Conservation (phyloP, 345 rosid genomes). For the Eucalyptus erythrocorys region DNA sequence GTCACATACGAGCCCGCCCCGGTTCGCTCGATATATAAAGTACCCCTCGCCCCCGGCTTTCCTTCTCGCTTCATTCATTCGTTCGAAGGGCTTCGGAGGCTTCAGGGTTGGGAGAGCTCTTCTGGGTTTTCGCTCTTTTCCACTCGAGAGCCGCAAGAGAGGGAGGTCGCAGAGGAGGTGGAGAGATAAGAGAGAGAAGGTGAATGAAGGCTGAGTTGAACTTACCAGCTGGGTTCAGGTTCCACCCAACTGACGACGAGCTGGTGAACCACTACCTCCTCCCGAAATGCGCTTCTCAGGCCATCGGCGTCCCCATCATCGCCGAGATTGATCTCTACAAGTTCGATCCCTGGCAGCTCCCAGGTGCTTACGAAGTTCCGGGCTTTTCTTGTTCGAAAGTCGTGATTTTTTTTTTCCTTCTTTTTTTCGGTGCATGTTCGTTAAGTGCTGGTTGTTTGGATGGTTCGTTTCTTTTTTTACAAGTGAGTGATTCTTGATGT, state of each 20-base stretch:
- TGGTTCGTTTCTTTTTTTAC: neutral
- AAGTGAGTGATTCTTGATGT: neutral
- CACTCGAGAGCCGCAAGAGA: neutral
- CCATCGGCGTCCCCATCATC: constrained; percentile 52
- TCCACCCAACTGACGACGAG: constrained; percentile 94
- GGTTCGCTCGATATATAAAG: neutral
- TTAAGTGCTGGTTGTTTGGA: neutral
- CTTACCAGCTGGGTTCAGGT: constrained; percentile 87
- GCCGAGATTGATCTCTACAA: constrained; percentile 87
- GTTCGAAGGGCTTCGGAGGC: neutral
- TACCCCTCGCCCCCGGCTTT: neutral
- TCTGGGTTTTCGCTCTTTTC: neutral
- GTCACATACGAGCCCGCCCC: neutral
- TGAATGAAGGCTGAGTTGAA: constrained; percentile 18
- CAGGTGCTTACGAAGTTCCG: constrained; percentile 27
- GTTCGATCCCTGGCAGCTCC: constrained; percentile 89
- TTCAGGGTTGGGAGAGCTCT: neutral
- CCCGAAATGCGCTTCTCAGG: constrained; percentile 49
- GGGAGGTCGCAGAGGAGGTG: neutral
- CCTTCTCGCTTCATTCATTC: neutral
- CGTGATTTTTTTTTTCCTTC: neutral
- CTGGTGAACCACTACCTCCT: constrained; percentile 64
- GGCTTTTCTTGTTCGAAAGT: neutral
- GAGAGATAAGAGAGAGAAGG: neutral
- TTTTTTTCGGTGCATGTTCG: neutral